Conservation (phyloP, 768 basidiomycete genomes). For the Podaxis sp. region DNA sequence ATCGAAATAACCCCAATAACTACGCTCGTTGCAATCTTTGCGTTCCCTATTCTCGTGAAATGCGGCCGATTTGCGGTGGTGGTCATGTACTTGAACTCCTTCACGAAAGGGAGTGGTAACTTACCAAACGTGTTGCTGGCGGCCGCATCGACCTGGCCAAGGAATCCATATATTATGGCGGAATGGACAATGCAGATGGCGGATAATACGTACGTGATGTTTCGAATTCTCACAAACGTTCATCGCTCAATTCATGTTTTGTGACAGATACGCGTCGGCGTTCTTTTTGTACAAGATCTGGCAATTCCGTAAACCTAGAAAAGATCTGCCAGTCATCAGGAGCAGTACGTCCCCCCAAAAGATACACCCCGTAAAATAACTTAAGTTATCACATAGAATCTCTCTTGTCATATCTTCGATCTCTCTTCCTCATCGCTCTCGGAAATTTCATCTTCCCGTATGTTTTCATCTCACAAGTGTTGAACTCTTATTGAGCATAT, state of each 20-base stretch:
- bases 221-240: not conserved
- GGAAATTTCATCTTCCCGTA: slow-evolving; percentile 38
- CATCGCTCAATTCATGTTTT: not conserved
- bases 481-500: not conserved
- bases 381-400: slow-evolving; percentile 13
- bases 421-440: slow-evolving; percentile 33
- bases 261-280: slow-evolving; percentile 22
- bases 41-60: slow-evolving; percentile 28
- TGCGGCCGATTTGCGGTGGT: slow-evolving; percentile 26
- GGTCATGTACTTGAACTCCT: slow-evolving; percentile 15
- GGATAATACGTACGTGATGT: slow-evolving; percentile 29
- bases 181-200: slow-evolving; percentile 33
- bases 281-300: slow-evolving; percentile 26
- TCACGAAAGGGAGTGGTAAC: not conserved
- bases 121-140: not conserved
- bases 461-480: not conserved
- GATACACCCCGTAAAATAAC: not conserved
- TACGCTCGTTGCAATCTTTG: slow-evolving; percentile 22
- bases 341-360: slow-evolving; percentile 13
- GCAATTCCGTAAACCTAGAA: slow-evolving; percentile 1
- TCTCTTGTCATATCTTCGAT: slow-evolving; percentile 23
- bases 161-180: slow-evolving; percentile 14
- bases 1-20: slow-evolving; percentile 16
- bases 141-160: not conserved
- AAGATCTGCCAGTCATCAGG: slow-evolving; percentile 12